Base-by-base conservation (phyloP, 768 basidiomycete genomes). In the Hydnum rufescens region DNA sequence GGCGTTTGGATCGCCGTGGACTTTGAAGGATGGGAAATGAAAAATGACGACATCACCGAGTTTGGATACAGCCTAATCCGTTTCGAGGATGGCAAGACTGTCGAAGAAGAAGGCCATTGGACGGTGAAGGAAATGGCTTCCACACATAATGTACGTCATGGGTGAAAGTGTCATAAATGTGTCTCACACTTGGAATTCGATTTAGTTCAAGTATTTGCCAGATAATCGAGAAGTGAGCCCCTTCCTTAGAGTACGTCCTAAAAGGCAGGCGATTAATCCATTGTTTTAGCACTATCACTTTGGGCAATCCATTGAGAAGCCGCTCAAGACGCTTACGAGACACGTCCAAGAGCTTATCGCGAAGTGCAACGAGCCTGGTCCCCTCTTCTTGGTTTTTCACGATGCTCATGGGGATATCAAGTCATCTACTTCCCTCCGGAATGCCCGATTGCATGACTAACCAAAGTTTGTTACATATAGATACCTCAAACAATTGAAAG, bases 1-100 rank as follows among this genome's bases (percentile, higher is more conserved):
- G 85, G 82, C 39, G 72, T 74, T 3, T 88, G 83, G 81, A 74
- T 74, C 60, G 75, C 84, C 16, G 64, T 88, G 49, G 87, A 89
- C 62, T 79, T 89, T 56, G 87, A 89, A 64, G 75, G 73, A 18
- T 89, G 84, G 84, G 87, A 90, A 60, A 64, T 64, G 39, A 82
- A 85, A 42, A 81, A 85, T 59, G 73, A 66, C 1, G 56, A 78
- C 22, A 68, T 88, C 56, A 86, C 82, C 25, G 88, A 92, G 62
- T 80, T 85, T 58, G 88, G 88, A n/a, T 88, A 76, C 72, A 75
- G 76, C 58, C 60, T 67, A 5, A 58, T 78, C 29, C 67, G 65
- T 5, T 85, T 78, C 76, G 66, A 74, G 48, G 66, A 71, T 25
- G 76, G 71, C 3, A 42, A 19, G 8, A 18, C 34, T 46, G 32